Evolutionary conservation across 1,284 basidiomycete species (phyloP), one percentile per base, ranked within the genome.

Genomic region (Apiotrichum akiyoshidainum): DNA sequence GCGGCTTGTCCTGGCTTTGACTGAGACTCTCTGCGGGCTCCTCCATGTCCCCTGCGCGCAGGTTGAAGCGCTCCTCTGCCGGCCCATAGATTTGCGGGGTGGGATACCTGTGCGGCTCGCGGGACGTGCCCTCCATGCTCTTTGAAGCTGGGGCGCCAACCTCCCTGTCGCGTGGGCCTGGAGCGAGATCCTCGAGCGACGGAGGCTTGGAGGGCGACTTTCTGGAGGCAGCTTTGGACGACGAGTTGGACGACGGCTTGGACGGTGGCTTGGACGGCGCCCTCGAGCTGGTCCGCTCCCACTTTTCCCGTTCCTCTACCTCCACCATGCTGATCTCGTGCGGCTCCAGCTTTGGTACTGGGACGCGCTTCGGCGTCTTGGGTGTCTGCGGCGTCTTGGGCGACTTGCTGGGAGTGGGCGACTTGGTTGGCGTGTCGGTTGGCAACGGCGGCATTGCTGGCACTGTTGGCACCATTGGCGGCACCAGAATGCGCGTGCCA

Each of bases 41-140:
- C 9, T 31, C 16, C 37, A 41, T 22, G 21, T 6, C 37, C 2
- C 37, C 39, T 10, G 22, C 39, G 21, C 21, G 21, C n/a, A 41
- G 49, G 16, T 16, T 39, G 22, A 12, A 22, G 11, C 22, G 22
- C 22, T 37, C 10, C 11, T 12, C 33, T 5, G n/a, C 34, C 19
- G 34, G 19, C 19, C 52, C 35, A 13, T 54, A 35, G 26, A 31
- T 31, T 7, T 31, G 26, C 26, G 26, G 26, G 7, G 26, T 31
- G 7, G 26, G 26, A 31, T 31, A 31, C n/a, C 45, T 41, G 46
- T 41, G 45, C 11, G 48, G 49, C 14, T 49, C 42, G 44, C 70
- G 69, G 60, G 71, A 72, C 1, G 57, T 42, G 11, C 66, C 66
- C 3, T 66, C 63, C 42, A 65, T 54, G 39, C 69, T 55, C 8